Percentiles rank a stretch among this genome's conserved stretches.
Conservation (phyloP, 2,329 filamentous ascomycete species). For the Fusarium decemcellulare region DNA sequence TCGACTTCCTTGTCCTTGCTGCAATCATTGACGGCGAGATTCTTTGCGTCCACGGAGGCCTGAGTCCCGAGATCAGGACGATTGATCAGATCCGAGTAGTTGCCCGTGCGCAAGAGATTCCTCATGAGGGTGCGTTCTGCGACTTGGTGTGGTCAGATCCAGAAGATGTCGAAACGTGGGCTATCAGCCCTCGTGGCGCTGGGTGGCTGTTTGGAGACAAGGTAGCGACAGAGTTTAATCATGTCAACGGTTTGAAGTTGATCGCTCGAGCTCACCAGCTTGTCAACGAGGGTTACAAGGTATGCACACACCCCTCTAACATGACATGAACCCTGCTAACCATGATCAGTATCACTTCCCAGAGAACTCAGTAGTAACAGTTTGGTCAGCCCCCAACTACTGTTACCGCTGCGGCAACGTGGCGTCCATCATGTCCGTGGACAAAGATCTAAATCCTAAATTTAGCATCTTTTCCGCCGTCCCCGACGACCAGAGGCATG, state of each 20-base stretch:
- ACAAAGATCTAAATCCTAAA: conserved; percentile 86
- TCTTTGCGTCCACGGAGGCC: conserved; percentile 95
- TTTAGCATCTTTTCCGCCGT: conserved; percentile 95
- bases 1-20: conserved; percentile 95
- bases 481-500: conserved; percentile 86
- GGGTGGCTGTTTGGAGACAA: conserved; percentile 98
- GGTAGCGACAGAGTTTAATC: conserved; percentile 97
- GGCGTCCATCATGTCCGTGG: conserved; percentile 95
- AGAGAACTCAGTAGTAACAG: conserved; percentile 95
- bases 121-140: conserved; percentile 98
- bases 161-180: conserved; percentile 97
- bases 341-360: conserved; percentile 84
- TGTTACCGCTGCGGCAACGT: conserved; percentile 97
- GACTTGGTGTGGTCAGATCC: conserved; percentile 99
- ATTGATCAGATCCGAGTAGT: conserved; percentile 99
- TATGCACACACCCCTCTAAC: conserved; percentile 54
- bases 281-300: conserved; percentile 98
- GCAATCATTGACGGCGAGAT: conserved; percentile 99
- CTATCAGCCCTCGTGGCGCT: conserved; percentile 93
- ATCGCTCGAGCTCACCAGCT: conserved; percentile 98
- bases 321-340: conserved; percentile 45
- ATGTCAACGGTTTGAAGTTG: conserved; percentile 95
- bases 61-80: conserved; percentile 92
- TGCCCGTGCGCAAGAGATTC: conserved; percentile 96
- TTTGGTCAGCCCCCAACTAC: conserved; percentile 98